Percentiles rank a stretch among this genome's conserved stretches.
These are phyloP conservation scores for Galerina sulciceps DNA, from an alignment of 768 basidiomycete genomes.

Conservation along the genomic window DNA sequence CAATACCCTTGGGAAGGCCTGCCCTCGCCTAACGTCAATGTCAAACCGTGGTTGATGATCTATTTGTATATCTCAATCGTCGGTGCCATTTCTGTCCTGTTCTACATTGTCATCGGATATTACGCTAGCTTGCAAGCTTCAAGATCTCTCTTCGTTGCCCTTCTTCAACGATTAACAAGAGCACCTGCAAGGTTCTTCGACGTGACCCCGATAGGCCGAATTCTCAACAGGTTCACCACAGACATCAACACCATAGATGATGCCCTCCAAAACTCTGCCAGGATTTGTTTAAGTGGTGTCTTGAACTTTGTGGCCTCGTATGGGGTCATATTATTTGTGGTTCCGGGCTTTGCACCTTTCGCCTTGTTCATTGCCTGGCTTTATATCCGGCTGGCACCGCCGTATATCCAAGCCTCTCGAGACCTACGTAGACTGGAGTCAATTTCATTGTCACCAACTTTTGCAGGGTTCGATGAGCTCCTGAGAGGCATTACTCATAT, in stretches of 20 bases:
- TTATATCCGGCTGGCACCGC: slow-evolving; percentile 65
- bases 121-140: slow-evolving; percentile 73
- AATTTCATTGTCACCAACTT: slow-evolving; percentile 70
- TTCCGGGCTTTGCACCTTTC: slow-evolving; percentile 68
- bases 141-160: slow-evolving; percentile 57
- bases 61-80: slow-evolving; percentile 66
- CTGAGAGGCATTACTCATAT: slow-evolving; percentile 69
- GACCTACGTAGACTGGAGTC: slow-evolving; percentile 73
- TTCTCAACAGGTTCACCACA: slow-evolving; percentile 79
- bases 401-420: slow-evolving; percentile 63
- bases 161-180: slow-evolving; percentile 58
- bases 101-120: slow-evolving; percentile 66
- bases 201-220: slow-evolving; percentile 74
- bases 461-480: slow-evolving; percentile 75
- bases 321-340: slow-evolving; percentile 61
- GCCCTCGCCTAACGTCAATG: slow-evolving; percentile 62
- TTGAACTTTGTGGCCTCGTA: slow-evolving; percentile 69
- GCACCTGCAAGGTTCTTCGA: slow-evolving; percentile 77
- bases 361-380: slow-evolving; percentile 72
- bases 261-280: slow-evolving; percentile 58
- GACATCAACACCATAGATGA: slow-evolving; percentile 80
- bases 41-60: slow-evolving; percentile 68
- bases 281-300: slow-evolving; percentile 57
- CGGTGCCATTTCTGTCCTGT: slow-evolving; percentile 55
- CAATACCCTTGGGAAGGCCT: slow-evolving; percentile 50